These are phyloP conservation scores for Leccinum fallax DNA, from an alignment of 1,284 basidiomycete species.

Conservation along the genomic window DNA sequence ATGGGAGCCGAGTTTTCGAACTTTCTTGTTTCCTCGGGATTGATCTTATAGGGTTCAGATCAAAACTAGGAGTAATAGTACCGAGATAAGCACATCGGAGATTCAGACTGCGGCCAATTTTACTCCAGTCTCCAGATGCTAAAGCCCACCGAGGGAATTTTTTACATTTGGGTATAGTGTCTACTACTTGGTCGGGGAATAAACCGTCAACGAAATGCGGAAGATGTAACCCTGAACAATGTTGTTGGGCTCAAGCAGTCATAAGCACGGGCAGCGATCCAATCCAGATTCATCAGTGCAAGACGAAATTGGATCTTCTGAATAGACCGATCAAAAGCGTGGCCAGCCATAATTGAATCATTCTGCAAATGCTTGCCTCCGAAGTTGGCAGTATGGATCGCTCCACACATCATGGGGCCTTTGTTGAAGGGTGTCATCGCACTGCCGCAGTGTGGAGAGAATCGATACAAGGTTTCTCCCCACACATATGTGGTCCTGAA, in stretches of 20 bases:
- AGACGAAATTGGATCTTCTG: constrained; percentile 10
- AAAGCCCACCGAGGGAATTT: neutral
- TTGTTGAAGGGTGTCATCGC: neutral
- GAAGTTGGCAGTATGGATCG: neutral
- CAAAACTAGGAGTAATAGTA: constrained; percentile 13
- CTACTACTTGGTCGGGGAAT: neutral
- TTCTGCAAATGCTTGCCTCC: neutral
- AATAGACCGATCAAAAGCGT: neutral
- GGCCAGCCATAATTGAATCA: neutral
- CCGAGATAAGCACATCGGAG: constrained; percentile 21
- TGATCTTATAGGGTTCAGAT: constrained; percentile 5
- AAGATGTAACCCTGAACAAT: constrained; percentile 7
- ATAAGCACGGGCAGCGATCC: constrained; percentile 7
- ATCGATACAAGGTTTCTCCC: neutral
- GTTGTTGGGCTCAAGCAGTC: neutral
- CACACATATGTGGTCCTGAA: neutral
- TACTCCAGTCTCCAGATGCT: constrained; percentile 21
- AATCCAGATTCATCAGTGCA: neutral
- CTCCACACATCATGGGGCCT: neutral
- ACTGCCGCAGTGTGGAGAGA: neutral
- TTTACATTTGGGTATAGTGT: neutral
- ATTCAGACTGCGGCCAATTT: constrained; percentile 6
- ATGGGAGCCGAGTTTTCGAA: constrained; percentile 17
- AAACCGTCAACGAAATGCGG: neutral
- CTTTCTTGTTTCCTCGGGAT: constrained; percentile 17